Evolutionary conservation across 345 rosid genomes (phyloP).

Genomic region (Ceriops decandra): DNA sequence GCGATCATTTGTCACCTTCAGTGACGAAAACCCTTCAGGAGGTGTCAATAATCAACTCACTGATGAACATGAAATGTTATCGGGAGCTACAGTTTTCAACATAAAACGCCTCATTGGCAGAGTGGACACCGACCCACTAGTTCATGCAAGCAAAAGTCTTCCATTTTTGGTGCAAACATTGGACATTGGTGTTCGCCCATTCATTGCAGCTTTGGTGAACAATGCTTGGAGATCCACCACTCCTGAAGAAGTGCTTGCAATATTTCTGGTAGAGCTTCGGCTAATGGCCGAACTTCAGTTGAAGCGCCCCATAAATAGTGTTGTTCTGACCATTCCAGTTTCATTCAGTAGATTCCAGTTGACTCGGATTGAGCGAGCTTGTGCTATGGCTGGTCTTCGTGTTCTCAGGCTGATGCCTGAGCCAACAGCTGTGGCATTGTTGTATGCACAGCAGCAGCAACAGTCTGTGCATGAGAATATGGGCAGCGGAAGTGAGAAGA

Average conservation of each 20-base stretch:
- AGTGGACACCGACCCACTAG: slow-evolving; percentile 75
- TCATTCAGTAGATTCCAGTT: slow-evolving; percentile 81
- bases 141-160: slow-evolving; percentile 63
- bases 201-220: slow-evolving; percentile 74
- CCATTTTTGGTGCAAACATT: slow-evolving; percentile 87
- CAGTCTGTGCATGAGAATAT: slow-evolving; percentile 54
- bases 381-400: slow-evolving; percentile 89
- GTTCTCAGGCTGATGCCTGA: slow-evolving; percentile 85
- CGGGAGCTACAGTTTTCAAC: slow-evolving; percentile 83
- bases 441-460: slow-evolving; percentile 88
- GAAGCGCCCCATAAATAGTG: slow-evolving; percentile 69
- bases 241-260: slow-evolving; percentile 87
- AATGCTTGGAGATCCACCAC: slow-evolving; percentile 85
- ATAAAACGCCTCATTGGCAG: slow-evolving; percentile 91
- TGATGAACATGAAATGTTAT: slow-evolving; percentile 69
- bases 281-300: slow-evolving; percentile 69
- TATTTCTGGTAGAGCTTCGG: slow-evolving; percentile 64
- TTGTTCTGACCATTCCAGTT: slow-evolving; percentile 74
- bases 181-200: slow-evolving; percentile 78
- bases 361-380: slow-evolving; percentile 74
- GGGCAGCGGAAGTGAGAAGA: slow-evolving; percentile 83
- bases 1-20: slow-evolving; percentile 74
- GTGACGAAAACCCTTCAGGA: slow-evolving; percentile 64
- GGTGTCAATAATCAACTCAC: slow-evolving; percentile 74
- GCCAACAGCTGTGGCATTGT: slow-evolving; percentile 82